Conservation (phyloP, 345 rosid species). For the Microthlaspi erraticum region DNA sequence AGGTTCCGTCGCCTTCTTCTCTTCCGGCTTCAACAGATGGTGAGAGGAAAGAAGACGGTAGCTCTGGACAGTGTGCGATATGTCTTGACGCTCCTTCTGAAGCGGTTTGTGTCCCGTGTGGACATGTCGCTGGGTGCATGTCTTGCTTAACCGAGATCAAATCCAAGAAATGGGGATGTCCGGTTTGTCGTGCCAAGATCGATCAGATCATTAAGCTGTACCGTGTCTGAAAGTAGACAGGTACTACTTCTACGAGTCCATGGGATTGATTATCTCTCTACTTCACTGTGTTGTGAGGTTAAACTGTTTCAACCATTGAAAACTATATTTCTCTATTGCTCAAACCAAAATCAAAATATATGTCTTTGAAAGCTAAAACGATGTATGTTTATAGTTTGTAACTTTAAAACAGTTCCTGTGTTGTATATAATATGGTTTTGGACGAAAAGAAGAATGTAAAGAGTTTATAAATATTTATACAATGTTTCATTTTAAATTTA, state of each 20-base stretch:
- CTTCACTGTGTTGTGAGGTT: slow-evolving; percentile 31
- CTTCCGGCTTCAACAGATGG: slow-evolving; percentile 41
- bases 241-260: slow-evolving; percentile 18
- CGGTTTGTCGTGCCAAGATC: slow-evolving; percentile 89
- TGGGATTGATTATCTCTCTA: slow-evolving; percentile 5
- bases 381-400: slow-evolving; percentile 10
- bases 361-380: slow-evolving; percentile 4
- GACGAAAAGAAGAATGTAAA: slow-evolving; percentile 31
- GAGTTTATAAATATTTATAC: slow-evolving; percentile 10
- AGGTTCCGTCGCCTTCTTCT: slow-evolving; percentile 41
- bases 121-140: slow-evolving; percentile 97
- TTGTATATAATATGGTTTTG: slow-evolving; percentile 31
- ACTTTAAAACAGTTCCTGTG: neutral
- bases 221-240: slow-evolving; percentile 62
- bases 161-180: slow-evolving; percentile 91
- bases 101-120: slow-evolving; percentile 98
- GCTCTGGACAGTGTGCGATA: slow-evolving; percentile 62
- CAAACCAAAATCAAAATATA: neutral
- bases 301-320: slow-evolving; percentile 30
- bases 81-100: slow-evolving; percentile 95
- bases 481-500: slow-evolving; percentile 3
- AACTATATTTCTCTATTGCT: slow-evolving; percentile 27
- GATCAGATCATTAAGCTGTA: slow-evolving; percentile 77
- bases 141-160: slow-evolving; percentile 85
- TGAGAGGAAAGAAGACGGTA: slow-evolving; percentile 57